Conservation (phyloP, 108 stramenopile genomes). For the Nitzschia sp. region DNA sequence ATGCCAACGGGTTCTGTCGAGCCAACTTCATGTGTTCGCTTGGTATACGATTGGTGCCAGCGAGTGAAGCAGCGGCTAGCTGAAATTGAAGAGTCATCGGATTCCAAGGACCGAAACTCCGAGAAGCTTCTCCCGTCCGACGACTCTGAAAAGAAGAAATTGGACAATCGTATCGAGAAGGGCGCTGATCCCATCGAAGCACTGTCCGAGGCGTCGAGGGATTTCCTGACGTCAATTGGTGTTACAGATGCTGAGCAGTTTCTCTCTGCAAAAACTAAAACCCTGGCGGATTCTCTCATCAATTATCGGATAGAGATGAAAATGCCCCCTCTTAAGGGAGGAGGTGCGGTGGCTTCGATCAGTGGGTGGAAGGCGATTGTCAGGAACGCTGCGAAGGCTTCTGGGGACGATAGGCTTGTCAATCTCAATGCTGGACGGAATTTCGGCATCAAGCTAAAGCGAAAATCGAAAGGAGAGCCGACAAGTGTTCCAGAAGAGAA, state of each 20-base stretch:
- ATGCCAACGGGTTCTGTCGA: background rate
- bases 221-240: slow-evolving; percentile 26
- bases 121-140: background rate
- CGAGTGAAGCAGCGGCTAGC: slow-evolving; percentile 16
- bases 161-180: background rate
- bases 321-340: slow-evolving; percentile 51
- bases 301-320: slow-evolving; percentile 28
- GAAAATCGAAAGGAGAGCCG: background rate
- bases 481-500: background rate
- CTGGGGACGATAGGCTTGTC: slow-evolving; percentile 10
- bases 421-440: background rate
- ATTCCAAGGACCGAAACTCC: background rate
- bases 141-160: slow-evolving; percentile 7
- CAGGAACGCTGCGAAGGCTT: slow-evolving; percentile 22
- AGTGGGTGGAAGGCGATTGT: slow-evolving; percentile 59
- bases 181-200: slow-evolving; percentile 26
- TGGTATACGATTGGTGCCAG: slow-evolving; percentile 23
- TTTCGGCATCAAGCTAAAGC: background rate
- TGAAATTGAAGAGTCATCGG: slow-evolving; percentile 1
- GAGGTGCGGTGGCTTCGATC: slow-evolving; percentile 54
- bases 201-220: slow-evolving; percentile 13
- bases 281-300: slow-evolving; percentile 44
- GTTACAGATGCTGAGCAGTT: slow-evolving; percentile 46
- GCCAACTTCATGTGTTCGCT: slow-evolving; percentile 15
- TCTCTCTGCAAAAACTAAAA: slow-evolving; percentile 41